Conservation (phyloP, 371 early-diverging fungal species). For the Haplosporangium sp. region DNA sequence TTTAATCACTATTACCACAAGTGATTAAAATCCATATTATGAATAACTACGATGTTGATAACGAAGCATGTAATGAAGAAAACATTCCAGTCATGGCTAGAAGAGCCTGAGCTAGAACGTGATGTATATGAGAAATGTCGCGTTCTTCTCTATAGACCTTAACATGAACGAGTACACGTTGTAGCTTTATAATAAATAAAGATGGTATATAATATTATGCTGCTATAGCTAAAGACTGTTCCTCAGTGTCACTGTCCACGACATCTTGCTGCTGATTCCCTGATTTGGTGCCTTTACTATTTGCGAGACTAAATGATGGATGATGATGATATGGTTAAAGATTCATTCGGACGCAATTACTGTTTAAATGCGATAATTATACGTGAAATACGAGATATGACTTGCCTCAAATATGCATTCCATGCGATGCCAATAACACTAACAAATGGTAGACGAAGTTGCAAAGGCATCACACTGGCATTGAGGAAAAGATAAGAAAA, state of each 20-base stretch:
- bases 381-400: not conserved
- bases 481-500: not conserved
- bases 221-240: not conserved
- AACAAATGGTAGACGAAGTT: constrained; percentile 81
- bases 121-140: too few relatives aligned
- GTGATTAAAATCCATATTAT: too few relatives aligned
- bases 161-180: too few relatives aligned
- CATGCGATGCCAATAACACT: constrained; percentile 82
- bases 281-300: not conserved
- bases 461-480: constrained; percentile 70
- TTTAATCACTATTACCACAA: too few relatives aligned
- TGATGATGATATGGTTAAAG: not conserved
- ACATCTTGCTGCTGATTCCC: not conserved
- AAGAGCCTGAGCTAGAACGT: too few relatives aligned
- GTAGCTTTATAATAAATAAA: too few relatives aligned
- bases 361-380: too few relatives aligned
- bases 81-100: too few relatives aligned
- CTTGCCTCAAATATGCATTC: constrained; percentile 79
- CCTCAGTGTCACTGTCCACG: not conserved
- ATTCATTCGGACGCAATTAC: not conserved
- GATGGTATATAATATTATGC: not conserved
- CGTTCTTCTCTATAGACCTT: too few relatives aligned
- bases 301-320: not conserved
- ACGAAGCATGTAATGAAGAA: too few relatives aligned
- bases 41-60: too few relatives aligned